Evolutionary conservation across 768 basidiomycete species (phyloP).

Genomic region (Boletus tylopilopsis): DNA sequence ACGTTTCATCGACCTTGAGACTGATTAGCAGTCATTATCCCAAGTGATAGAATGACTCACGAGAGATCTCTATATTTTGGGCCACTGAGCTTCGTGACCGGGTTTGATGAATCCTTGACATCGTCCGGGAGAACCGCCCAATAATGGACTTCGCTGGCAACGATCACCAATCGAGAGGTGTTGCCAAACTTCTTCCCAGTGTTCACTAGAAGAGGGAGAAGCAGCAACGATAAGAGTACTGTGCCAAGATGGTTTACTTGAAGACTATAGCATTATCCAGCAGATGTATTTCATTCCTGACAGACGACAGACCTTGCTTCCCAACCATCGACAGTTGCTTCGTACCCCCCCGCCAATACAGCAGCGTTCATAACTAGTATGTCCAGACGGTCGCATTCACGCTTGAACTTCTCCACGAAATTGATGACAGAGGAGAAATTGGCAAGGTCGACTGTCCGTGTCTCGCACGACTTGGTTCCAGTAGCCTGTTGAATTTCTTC

Average conservation of each 20-base stretch:
- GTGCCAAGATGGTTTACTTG: constrained; percentile 37
- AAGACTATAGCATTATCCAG: constrained; percentile 16
- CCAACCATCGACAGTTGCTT: constrained; percentile 41
- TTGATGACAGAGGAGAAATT: constrained; percentile 13
- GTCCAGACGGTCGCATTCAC: constrained; percentile 11
- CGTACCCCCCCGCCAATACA: constrained; percentile 8
- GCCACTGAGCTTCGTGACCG: constrained; percentile 23
- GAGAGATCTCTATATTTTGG: constrained; percentile 15
- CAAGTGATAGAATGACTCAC: background rate
- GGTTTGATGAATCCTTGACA: constrained; percentile 16
- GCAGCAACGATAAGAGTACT: constrained; percentile 28
- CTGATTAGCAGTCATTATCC: background rate
- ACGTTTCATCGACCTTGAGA: constrained; percentile 7
- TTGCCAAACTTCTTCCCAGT: constrained; percentile 23
- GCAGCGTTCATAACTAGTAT: constrained; percentile 46
- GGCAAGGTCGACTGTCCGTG: constrained; percentile 9
- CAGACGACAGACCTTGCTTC: constrained; percentile 36
- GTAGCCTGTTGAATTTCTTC: constrained; percentile 24
- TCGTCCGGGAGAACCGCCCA: constrained; percentile 16
- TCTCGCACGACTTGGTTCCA: constrained; percentile 26
- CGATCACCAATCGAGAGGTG: constrained; percentile 28
- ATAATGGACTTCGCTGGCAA: constrained; percentile 30
- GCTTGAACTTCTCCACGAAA: constrained; percentile 8
- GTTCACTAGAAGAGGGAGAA: constrained; percentile 30
- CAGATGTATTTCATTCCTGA: background rate